Evolutionary conservation across 2,329 filamentous ascomycete species (phyloP).

Genomic region (Fusarium domesticum): DNA sequence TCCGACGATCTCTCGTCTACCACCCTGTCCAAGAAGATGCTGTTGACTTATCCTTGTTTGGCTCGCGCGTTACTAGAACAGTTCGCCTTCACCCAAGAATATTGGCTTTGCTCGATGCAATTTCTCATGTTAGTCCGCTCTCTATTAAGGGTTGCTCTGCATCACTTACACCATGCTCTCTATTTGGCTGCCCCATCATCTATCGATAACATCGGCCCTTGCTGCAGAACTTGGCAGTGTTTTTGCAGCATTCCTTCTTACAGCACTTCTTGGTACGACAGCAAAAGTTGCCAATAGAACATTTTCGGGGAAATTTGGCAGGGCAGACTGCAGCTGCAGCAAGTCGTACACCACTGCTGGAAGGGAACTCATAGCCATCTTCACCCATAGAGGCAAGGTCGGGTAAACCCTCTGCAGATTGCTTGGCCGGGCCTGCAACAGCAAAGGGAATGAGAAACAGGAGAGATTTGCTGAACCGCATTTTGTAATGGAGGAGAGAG

Average conservation of each 20-base stretch:
- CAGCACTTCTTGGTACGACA: conserved; percentile 16
- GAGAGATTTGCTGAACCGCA: conserved; percentile 8
- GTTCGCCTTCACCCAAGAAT: no score
- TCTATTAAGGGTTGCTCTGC: no score
- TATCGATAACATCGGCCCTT: conserved; percentile 13
- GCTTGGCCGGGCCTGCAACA: conserved; percentile 4
- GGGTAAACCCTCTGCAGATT: conserved; percentile 7
- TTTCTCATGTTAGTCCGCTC: no score
- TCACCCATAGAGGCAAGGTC: conserved; percentile 8
- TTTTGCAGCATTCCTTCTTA: conserved; percentile 14
- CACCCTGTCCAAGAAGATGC: no score
- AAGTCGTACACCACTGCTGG: background rate
- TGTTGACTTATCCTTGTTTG: no score
- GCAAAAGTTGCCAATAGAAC: conserved; percentile 10
- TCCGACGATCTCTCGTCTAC: no score
- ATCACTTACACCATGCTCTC: no score
- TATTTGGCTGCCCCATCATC: background rate
- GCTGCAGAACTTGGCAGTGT: conserved; percentile 11
- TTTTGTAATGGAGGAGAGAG: background rate
- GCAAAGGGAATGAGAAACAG: conserved; percentile 9
- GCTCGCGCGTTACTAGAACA: no score
- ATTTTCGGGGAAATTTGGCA: conserved; percentile 13
- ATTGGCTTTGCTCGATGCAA: no score
- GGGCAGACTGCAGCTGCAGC: conserved; percentile 9
- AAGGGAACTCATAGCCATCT: conserved; percentile 4